Evolutionary conservation across 129 eudicot species (phyloP).

Genomic region (Deinandra increscens): DNA sequence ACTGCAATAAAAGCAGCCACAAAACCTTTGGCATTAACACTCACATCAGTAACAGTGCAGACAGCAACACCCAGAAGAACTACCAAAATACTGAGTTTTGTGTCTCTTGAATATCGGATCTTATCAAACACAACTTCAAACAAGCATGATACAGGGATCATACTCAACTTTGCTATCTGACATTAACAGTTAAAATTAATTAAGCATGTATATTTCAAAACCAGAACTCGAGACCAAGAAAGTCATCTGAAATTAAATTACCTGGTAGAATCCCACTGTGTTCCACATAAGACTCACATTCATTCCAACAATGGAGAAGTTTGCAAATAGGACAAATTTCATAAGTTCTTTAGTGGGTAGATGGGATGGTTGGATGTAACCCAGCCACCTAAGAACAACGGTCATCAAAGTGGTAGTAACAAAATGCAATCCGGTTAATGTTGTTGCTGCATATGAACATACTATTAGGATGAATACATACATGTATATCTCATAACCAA

Average conservation of each 20-base stretch:
- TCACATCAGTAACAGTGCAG: slow-evolving; percentile 85
- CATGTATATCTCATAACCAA: too few species aligned
- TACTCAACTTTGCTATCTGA: slow-evolving; percentile 82
- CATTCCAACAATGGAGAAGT: slow-evolving; percentile 78
- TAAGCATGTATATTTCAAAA: not conserved
- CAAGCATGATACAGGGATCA: slow-evolving; percentile 87
- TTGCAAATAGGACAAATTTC: slow-evolving; percentile 69
- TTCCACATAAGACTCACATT: slow-evolving; percentile 91
- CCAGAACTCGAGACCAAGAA: not conserved
- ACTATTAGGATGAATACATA: not conserved
- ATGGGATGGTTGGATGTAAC: slow-evolving; percentile 61
- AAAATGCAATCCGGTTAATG: slow-evolving; percentile 80
- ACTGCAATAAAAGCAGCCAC: slow-evolving; percentile 77
- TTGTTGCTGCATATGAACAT: slow-evolving; percentile 59
- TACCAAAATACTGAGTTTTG: slow-evolving; percentile 63
- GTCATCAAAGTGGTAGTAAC: slow-evolving; percentile 74
- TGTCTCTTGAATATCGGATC: slow-evolving; percentile 73
- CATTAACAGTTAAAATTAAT: slow-evolving; percentile 8
- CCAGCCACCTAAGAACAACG: slow-evolving; percentile 56
- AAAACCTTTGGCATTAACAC: slow-evolving; percentile 73
- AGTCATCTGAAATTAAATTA: not conserved
- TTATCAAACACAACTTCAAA: slow-evolving; percentile 70
- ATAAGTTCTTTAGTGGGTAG: slow-evolving; percentile 54
- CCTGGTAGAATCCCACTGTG: slow-evolving; percentile 86
- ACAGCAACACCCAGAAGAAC: slow-evolving; percentile 85